Base-by-base conservation (phyloP, 2,329 filamentous ascomycete species). In the Aureobasidium sp. region DNA sequence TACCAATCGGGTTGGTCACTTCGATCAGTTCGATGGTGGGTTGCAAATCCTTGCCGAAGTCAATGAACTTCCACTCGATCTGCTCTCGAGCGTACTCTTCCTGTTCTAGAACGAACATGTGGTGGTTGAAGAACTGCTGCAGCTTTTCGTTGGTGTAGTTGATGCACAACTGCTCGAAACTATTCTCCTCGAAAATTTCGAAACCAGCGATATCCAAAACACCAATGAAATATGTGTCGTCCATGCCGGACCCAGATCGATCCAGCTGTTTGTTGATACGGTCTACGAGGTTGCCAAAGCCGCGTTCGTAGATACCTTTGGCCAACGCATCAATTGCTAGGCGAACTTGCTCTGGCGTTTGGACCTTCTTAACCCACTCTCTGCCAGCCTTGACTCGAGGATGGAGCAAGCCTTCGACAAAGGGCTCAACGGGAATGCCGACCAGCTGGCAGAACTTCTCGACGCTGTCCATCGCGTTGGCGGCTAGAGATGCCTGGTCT, bases 61-160 rank as follows among this genome's bases (percentile, higher is more conserved):
- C 94, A 71, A 99, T 99, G 73, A 99, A 99, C 71, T 97, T 91
- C 94, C 94, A 99, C 76, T 99, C 94, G 68, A 99, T 99, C 74
- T 97, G 90, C 73, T 99, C 94, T 52, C 93, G 82, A 9, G 94
- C 92, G 74, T 99, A 99, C 74, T 99, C 94, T 74, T 99, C 94
- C 71, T 99, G 94, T 73, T 99, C 94, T 8, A 99, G 81, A 11
- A 99, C 94, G 71, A 99, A 99, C 94, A 99, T 99, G 79, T 99
- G 95, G 73, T 99, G 94, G 70, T 99, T 99, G 83, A 99, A 99
- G 75, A 99, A 99, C 68, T 99, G 94, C 71, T 99, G 94, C 7
- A 99, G 84, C 75, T 97, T 99, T 75, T 99, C 94, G 76, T 99
- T 99, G 65, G 95, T 97, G 76, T 99, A 99, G 76, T 99, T 99